A percentile compares a stretch with the other conserved stretches of the same genome.
Conservation (phyloP, 2,329 filamentous ascomycete species). For the Amphichorda felina region DNA sequence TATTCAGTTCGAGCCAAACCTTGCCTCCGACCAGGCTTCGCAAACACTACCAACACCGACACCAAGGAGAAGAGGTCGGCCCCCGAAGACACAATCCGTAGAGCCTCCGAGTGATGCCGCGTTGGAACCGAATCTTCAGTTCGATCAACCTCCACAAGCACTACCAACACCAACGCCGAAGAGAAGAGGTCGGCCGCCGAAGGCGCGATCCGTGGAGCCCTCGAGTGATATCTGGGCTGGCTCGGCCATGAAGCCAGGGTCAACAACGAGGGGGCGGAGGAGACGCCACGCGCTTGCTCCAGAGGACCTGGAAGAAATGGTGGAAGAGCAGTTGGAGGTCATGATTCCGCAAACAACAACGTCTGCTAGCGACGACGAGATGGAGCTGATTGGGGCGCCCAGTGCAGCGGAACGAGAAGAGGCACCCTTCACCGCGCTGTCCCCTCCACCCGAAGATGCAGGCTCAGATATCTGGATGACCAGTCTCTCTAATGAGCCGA, state of each 20-base stretch:
- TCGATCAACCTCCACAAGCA: not conserved
- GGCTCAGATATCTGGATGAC: constrained; percentile 35
- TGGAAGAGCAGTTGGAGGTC: constrained; percentile 5
- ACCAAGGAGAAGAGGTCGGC: constrained; percentile 5
- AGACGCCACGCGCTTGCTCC: constrained; percentile 12
- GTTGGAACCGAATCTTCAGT: no score
- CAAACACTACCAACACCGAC: constrained; percentile 17
- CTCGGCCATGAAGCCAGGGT: constrained; percentile 1
- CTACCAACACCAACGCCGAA: constrained; percentile 1
- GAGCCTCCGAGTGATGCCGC: constrained; percentile 17
- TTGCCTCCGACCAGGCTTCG: not conserved
- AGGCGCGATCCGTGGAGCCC: constrained; percentile 9
- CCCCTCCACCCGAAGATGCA: constrained; percentile 8
- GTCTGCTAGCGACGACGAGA: constrained; percentile 11
- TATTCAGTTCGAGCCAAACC: not conserved
- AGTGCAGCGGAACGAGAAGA: not conserved
- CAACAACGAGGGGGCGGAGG: constrained; percentile 6
- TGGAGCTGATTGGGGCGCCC: constrained; percentile 12
- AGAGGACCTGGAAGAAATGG: constrained; percentile 13
- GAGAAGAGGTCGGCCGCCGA: constrained; percentile 6
- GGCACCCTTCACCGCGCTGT: not conserved
- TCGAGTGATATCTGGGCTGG: constrained; percentile 10
- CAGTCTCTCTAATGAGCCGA: constrained; percentile 24
- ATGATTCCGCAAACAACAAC: constrained; percentile 3
- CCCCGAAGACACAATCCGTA: constrained; percentile 4